phyloP scores from a whole-genome alignment of 192 early-diverging fungal species.

The Diversispora epigaea region DNA sequence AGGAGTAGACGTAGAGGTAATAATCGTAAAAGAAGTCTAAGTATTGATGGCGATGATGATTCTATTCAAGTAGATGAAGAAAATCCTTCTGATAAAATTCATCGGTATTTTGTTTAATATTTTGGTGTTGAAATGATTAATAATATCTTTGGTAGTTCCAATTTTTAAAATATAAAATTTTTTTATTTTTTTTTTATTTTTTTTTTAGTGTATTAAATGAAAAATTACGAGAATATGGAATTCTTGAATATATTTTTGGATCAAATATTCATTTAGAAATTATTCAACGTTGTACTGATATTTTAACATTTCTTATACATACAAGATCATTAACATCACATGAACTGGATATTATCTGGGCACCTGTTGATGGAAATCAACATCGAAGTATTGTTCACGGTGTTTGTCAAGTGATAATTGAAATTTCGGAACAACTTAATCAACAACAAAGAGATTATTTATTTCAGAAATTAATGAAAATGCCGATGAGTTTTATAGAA shows the following conservation, averaged over 20 bases:
- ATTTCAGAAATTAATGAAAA: conserved; percentile 42
- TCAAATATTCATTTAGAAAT: conserved; percentile 51
- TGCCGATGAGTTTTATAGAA: conserved; percentile 40
- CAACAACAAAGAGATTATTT: conserved; percentile 39
- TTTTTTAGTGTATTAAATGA: conserved; percentile 37
- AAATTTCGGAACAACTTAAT: conserved; percentile 39
- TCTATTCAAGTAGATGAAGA: conserved; percentile 2
- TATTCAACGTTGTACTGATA: conserved; percentile 47
- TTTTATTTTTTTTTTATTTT: no score
- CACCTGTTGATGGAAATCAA: conserved; percentile 49
- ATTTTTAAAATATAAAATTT: no score
- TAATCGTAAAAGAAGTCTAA: conserved; percentile 37
- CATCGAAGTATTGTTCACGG: conserved; percentile 49
- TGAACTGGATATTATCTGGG: conserved; percentile 48
- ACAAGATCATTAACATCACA: conserved; percentile 37
- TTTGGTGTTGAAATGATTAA: neutral
- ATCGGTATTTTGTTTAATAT: conserved; percentile 10
- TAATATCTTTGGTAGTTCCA: conserved; percentile 16
- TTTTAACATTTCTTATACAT: conserved; percentile 46
- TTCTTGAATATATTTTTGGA: conserved; percentile 49
- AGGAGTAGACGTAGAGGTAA: conserved; percentile 37
- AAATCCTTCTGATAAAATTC: conserved; percentile 21
- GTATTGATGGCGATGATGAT: conserved; percentile 24
- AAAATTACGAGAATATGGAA: conserved; percentile 39
- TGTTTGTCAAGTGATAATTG: conserved; percentile 47